A percentile compares a stretch with the other conserved stretches of the same genome.
Conservation (phyloP, 192 early-diverging fungal genomes). For the Diversispora epigaea region DNA sequence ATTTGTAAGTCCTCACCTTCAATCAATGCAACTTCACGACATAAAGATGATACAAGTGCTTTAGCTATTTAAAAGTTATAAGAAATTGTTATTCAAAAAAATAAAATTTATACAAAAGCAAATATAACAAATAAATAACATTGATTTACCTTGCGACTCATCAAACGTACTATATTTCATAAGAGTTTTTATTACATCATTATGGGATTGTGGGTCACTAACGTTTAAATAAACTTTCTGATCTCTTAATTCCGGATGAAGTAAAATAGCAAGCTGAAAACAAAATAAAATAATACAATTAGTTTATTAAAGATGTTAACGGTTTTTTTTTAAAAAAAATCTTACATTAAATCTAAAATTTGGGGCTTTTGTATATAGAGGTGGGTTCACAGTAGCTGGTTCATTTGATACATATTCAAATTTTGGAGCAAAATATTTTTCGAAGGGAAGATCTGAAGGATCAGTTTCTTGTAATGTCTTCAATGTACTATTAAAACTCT, state of each 20-base stretch:
- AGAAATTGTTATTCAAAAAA: background rate
- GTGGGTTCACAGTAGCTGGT: conserved; percentile 28
- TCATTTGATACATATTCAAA: background rate
- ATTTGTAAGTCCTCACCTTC: conserved; percentile 42
- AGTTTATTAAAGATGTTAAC: no score
- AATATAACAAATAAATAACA: background rate
- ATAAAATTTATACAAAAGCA: no score
- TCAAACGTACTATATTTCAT: conserved; percentile 41
- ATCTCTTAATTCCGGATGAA: conserved; percentile 17
- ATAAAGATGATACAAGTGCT: conserved; percentile 50
- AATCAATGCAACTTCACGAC: conserved; percentile 52
- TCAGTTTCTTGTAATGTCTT: conserved; percentile 37
- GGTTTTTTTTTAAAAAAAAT: no score
- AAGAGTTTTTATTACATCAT: conserved; percentile 9
- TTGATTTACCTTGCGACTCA: conserved; percentile 43
- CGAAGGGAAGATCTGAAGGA: conserved; percentile 41
- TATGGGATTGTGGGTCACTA: background rate
- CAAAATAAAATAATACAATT: no score
- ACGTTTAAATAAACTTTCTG: conserved; percentile 28
- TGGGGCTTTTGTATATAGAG: conserved; percentile 42
- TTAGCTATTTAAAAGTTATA: conserved; percentile 1
- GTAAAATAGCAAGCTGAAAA: background rate
- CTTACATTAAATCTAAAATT: conserved; percentile 34
- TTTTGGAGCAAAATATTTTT: conserved; percentile 41
- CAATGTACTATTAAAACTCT: conserved; percentile 39